These are phyloP conservation scores for Globisporangium ultimum DNA, from an alignment of 352 stramenopile species.

Conservation along the genomic window DNA sequence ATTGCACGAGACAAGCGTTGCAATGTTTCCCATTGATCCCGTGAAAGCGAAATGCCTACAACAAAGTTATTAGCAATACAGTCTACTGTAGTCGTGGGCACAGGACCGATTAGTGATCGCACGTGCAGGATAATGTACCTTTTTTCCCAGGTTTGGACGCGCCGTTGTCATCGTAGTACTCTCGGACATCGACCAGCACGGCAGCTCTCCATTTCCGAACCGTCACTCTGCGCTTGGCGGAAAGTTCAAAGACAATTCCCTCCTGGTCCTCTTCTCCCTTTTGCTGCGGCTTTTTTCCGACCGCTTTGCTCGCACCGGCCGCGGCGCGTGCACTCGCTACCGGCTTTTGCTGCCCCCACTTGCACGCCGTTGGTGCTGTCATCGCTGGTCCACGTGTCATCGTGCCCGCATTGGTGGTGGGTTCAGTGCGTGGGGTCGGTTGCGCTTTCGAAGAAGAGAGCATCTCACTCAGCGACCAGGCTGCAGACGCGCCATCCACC, in stretches of 20 bases:
- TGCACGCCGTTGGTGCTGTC: not conserved
- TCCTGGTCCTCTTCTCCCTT: slow-evolving; percentile 14
- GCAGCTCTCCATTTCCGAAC: slow-evolving; percentile 53
- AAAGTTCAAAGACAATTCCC: slow-evolving; percentile 46
- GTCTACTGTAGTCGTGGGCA: not conserved
- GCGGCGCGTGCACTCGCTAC: not conserved
- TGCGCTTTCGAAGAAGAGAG: slow-evolving; percentile 5
- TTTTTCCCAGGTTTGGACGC: slow-evolving; percentile 69
- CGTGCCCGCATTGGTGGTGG: too few relatives aligned
- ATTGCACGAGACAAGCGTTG: slow-evolving; percentile 29
- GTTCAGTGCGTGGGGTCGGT: not conserved
- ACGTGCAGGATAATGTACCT: slow-evolving; percentile 24
- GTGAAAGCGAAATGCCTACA: slow-evolving; percentile 53
- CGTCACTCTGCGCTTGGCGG: slow-evolving; percentile 52
- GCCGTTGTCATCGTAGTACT: slow-evolving; percentile 73
- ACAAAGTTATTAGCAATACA: not conserved
- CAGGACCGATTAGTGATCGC: not conserved
- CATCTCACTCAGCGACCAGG: slow-evolving; percentile 5
- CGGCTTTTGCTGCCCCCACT: slow-evolving; percentile 1
- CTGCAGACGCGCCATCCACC: not conserved
- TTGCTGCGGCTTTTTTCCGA: slow-evolving; percentile 5
- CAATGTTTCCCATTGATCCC: slow-evolving; percentile 56
- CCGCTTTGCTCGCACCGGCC: not conserved
- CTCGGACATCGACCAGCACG: slow-evolving; percentile 64
- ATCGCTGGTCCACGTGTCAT: not conserved